These are phyloP conservation scores for Pulveroboletus sp. DNA, from an alignment of 768 basidiomycete species.

Conservation along the genomic window DNA sequence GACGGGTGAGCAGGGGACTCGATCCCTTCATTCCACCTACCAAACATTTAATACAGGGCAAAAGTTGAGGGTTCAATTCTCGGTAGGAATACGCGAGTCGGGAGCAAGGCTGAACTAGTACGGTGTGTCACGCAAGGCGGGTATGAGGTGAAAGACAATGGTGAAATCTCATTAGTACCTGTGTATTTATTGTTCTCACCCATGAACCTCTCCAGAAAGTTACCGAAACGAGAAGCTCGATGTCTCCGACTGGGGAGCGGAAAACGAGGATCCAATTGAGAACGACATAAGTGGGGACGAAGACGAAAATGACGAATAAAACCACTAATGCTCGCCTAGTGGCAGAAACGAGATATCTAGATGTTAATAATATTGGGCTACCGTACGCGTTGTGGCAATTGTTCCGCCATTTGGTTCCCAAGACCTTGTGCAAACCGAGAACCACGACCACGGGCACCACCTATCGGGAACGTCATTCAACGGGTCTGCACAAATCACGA, in stretches of 20 bases:
- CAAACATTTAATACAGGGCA: constrained; percentile 40
- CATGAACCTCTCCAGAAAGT: constrained; percentile 36
- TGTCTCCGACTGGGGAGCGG: constrained; percentile 49
- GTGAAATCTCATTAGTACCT: constrained; percentile 32
- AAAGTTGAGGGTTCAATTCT: constrained; percentile 75
- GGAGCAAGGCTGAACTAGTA: constrained; percentile 60
- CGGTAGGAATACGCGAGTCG: constrained; percentile 69
- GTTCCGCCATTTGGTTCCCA: constrained; percentile 68
- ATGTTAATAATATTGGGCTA: constrained; percentile 7
- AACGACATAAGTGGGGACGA: constrained; percentile 19
- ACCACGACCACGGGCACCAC: constrained; percentile 68
- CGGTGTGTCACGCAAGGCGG: constrained; percentile 73
- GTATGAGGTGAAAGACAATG: constrained; percentile 64
- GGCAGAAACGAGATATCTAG: constrained; percentile 1
- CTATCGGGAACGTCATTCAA: constrained; percentile 28
- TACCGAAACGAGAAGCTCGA: constrained; percentile 55
- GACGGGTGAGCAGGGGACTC: constrained; percentile 56
- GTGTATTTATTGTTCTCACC: background rate
- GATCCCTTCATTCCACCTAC: background rate
- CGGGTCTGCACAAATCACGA: background rate
- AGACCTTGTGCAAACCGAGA: constrained; percentile 80
- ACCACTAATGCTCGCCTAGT: background rate
- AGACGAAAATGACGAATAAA: constrained; percentile 12
- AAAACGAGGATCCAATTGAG: constrained; percentile 24
- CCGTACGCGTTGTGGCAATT: constrained; percentile 18